Evolutionary conservation across 2,329 filamentous ascomycete genomes (phyloP).

Genomic region (Hypocreales sp.): DNA sequence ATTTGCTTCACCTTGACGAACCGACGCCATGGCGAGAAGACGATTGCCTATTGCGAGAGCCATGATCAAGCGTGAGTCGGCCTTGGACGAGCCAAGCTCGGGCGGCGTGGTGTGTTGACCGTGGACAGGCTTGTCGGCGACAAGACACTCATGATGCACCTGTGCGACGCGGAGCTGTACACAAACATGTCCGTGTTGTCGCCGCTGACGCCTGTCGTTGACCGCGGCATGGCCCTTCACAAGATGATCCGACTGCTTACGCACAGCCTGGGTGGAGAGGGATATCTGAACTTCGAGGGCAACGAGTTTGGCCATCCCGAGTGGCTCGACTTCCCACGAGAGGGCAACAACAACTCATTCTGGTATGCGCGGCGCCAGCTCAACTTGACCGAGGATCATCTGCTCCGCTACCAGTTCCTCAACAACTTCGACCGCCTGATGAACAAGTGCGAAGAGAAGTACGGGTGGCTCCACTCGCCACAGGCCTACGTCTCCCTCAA

Average conservation of each 20-base stretch:
- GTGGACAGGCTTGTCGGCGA: constrained; percentile 69
- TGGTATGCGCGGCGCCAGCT: constrained; percentile 89
- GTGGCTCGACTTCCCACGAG: constrained; percentile 96
- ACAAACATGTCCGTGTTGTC: constrained; percentile 87
- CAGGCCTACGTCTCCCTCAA: constrained; percentile 92
- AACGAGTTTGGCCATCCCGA: constrained; percentile 98
- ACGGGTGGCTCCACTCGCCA: constrained; percentile 73
- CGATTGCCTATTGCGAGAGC: constrained; percentile 92
- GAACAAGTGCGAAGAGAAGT: constrained; percentile 76
- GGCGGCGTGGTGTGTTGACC: too few species aligned
- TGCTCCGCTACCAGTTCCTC: constrained; percentile 80
- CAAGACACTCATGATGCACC: constrained; percentile 95
- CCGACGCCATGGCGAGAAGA: constrained; percentile 89
- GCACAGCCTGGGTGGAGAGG: constrained; percentile 82
- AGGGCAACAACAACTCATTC: constrained; percentile 84
- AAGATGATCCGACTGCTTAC: constrained; percentile 96
- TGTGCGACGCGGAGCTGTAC: constrained; percentile 94
- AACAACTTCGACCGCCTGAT: constrained; percentile 90
- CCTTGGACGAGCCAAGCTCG: constrained; percentile 8
- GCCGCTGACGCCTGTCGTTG: constrained; percentile 74
- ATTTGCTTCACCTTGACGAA: constrained; percentile 85
- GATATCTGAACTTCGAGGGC: constrained; percentile 96
- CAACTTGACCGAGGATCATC: constrained; percentile 73
- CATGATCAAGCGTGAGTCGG: constrained; percentile 85
- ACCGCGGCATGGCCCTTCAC: constrained; percentile 82